Evolutionary conservation across 495 filamentous ascomycete genomes (phyloP).

Genomic region (Coniosporium apollinis): DNA sequence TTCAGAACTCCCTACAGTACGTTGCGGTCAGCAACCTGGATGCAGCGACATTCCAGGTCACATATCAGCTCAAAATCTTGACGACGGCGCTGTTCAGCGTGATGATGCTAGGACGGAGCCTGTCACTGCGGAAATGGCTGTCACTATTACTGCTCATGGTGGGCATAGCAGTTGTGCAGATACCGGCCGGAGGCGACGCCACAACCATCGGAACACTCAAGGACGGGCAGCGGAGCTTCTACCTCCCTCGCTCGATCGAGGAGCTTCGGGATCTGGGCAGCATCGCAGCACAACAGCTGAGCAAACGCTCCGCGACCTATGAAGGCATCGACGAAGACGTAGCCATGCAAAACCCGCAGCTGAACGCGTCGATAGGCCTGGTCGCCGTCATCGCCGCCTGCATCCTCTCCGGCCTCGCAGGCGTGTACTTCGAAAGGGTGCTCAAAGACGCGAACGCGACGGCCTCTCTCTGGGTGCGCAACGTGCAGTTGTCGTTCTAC

Average conservation of each 20-base stretch:
- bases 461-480: slow-evolving; percentile 71
- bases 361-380: slow-evolving; percentile 67
- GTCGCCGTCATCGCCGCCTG: slow-evolving; percentile 60
- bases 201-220: slow-evolving; percentile 19
- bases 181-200: slow-evolving; percentile 36
- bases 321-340: slow-evolving; percentile 82
- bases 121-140: slow-evolving; percentile 59
- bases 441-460: slow-evolving; percentile 61
- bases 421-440: slow-evolving; percentile 90
- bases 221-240: slow-evolving; percentile 30
- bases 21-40: slow-evolving; percentile 81
- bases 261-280: slow-evolving; percentile 36
- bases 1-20: slow-evolving; percentile 86
- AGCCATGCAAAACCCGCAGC: slow-evolving; percentile 38
- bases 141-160: slow-evolving; percentile 62
- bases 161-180: slow-evolving; percentile 76
- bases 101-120: slow-evolving; percentile 48
- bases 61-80: slow-evolving; percentile 86
- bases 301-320: slow-evolving; percentile 80
- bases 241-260: slow-evolving; percentile 58
- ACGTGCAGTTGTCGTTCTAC: slow-evolving; percentile 85
- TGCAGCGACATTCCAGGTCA: slow-evolving; percentile 79
- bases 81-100: slow-evolving; percentile 83
- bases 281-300: slow-evolving; percentile 28
- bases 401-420: slow-evolving; percentile 62